Conservation (phyloP, 2,329 filamentous ascomycete genomes). For the Acrocalymma vagum region DNA sequence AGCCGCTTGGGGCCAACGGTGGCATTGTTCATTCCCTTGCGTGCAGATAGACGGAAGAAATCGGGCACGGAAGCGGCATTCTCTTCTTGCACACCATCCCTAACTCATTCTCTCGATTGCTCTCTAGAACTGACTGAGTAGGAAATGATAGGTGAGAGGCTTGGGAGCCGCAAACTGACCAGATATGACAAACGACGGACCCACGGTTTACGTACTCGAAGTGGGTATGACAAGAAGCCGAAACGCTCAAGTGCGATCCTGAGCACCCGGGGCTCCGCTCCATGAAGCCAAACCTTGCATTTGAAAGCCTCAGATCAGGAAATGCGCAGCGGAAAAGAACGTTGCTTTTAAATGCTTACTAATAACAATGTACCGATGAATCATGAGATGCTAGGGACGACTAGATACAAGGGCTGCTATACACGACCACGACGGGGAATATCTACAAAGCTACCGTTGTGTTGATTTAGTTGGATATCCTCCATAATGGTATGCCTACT, state of each 20-base stretch:
- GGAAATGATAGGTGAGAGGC: conserved; percentile 3
- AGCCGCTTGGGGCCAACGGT: too few relatives aligned
- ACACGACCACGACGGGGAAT: background rate
- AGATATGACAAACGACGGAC: conserved; percentile 9
- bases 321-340: background rate
- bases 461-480: conserved; percentile 1
- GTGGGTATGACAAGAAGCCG: conserved; percentile 2
- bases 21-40: too few relatives aligned
- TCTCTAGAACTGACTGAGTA: conserved; percentile 4
- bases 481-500: conserved; percentile 2
- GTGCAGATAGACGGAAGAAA: conserved; percentile 13
- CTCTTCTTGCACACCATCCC: too few relatives aligned
- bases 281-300: too few relatives aligned
- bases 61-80: conserved; percentile 1
- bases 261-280: background rate
- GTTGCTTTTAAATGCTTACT: conserved; percentile 5
- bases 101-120: too few relatives aligned
- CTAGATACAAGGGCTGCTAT: background rate
- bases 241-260: conserved; percentile 1
- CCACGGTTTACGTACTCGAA: conserved; percentile 9
- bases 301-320: too few relatives aligned
- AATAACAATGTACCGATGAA: background rate
- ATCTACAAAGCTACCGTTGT: background rate
- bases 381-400: too few relatives aligned
- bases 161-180: conserved; percentile 3